A percentile compares a stretch with the other conserved stretches of the same genome.
phyloP scores from a whole-genome alignment of 345 rosid species.

The Eucalyptus pauciflora region DNA sequence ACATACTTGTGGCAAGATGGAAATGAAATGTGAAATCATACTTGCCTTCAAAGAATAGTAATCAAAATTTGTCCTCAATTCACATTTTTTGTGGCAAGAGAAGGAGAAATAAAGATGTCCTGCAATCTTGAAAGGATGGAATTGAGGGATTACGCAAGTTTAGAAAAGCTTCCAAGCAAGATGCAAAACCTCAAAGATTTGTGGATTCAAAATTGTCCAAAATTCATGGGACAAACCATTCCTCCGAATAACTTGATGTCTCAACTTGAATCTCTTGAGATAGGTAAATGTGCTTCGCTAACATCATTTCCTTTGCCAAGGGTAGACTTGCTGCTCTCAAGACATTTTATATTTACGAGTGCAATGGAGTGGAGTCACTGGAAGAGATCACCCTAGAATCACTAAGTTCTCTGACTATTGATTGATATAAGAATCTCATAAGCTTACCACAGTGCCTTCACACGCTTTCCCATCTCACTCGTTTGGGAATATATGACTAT shows the following conservation, averaged over 20 bases:
- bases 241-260: not conserved
- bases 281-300: not conserved
- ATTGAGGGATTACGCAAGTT: not conserved
- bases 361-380: not conserved
- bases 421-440: not conserved
- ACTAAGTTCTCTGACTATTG: not conserved
- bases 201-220: rapidly evolving
- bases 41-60: too few species aligned
- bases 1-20: too few species aligned
- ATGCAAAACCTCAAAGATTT: not conserved
- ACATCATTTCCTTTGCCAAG: not conserved
- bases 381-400: not conserved
- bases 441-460: not conserved
- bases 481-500: rapidly evolving
- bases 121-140: not conserved
- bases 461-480: not conserved
- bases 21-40: too few species aligned
- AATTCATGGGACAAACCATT: not conserved
- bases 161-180: not conserved
- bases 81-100: too few species aligned
- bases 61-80: too few species aligned
- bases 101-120: not conserved
- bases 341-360: not conserved
- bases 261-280: not conserved
- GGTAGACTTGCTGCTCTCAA: not conserved